These are phyloP conservation scores for Persicaria maculosa DNA, from an alignment of 148 eudicot genomes.

Conservation along the genomic window DNA sequence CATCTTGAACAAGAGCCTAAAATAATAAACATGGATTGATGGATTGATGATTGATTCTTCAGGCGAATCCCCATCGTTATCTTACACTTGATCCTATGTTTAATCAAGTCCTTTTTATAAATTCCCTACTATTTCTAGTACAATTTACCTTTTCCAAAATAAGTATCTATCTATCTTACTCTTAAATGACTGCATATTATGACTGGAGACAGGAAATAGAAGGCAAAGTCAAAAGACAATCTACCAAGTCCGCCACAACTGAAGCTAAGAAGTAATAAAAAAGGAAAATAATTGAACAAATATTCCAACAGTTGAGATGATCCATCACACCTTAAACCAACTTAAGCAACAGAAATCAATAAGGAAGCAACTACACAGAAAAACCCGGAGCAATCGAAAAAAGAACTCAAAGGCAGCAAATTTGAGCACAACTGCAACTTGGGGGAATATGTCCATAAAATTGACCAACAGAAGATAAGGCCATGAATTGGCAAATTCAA, in stretches of 20 bases:
- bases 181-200: neutral
- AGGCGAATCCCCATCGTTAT: too few relatives aligned
- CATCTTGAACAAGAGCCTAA: neutral
- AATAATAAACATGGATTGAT: neutral
- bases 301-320: neutral
- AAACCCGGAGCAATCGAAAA: neutral
- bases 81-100: too few relatives aligned
- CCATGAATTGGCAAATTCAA: constrained; percentile 5
- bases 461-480: neutral
- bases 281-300: neutral
- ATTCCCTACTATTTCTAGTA: too few relatives aligned
- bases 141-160: too few relatives aligned
- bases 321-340: neutral
- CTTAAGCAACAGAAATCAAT: neutral
- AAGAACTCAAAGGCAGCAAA: neutral
- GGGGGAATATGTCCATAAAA: neutral
- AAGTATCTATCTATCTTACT: too few relatives aligned
- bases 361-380: neutral
- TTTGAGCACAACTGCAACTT: neutral
- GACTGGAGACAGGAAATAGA: neutral
- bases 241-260: too few relatives aligned
- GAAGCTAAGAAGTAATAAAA: too few relatives aligned
- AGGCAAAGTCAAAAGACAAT: neutral
- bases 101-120: too few relatives aligned
- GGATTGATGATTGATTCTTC: neutral